phyloP scores from a whole-genome alignment of 129 eudicot genomes.

The Rutidosis leptorrhynchoides region DNA sequence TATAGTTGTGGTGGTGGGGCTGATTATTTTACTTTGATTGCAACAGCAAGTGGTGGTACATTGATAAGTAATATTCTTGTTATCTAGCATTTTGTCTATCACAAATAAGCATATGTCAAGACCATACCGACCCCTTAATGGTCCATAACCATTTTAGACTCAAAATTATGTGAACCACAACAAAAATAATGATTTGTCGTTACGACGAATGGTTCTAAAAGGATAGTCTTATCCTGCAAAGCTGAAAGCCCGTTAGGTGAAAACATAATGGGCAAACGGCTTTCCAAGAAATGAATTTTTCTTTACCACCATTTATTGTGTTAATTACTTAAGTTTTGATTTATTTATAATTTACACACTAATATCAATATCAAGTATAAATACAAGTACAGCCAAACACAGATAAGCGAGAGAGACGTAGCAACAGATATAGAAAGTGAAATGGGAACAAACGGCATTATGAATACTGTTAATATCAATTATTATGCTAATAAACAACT shows the following conservation, averaged over 20 bases:
- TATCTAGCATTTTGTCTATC: slow-evolving; percentile 35
- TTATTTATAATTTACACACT: background rate
- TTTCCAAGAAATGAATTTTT: too few relatives aligned
- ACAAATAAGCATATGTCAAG: slow-evolving; percentile 22
- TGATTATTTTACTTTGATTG: slow-evolving; percentile 28
- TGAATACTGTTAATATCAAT: slow-evolving; percentile 29
- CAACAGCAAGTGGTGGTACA: slow-evolving; percentile 41
- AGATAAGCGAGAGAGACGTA: slow-evolving; percentile 35
- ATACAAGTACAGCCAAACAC: slow-evolving; percentile 18
- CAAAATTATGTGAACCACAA: background rate
- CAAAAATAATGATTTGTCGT: background rate
- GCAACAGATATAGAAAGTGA: slow-evolving; percentile 24
- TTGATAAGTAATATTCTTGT: slow-evolving; percentile 32
- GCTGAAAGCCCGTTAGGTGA: background rate
- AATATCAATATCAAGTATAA: background rate
- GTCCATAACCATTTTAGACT: slow-evolving; percentile 38
- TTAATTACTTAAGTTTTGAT: background rate
- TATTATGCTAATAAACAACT: slow-evolving; percentile 23
- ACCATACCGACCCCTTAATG: slow-evolving; percentile 34
- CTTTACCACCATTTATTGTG: background rate
- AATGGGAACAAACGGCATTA: slow-evolving; percentile 31
- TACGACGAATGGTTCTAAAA: background rate
- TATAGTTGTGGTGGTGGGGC: slow-evolving; percentile 36
- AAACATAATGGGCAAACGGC: background rate
- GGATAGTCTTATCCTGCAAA: background rate